These are phyloP conservation scores for Anthracocystis setariae DNA, from an alignment of 1,284 basidiomycete genomes.

Conservation along the genomic window DNA sequence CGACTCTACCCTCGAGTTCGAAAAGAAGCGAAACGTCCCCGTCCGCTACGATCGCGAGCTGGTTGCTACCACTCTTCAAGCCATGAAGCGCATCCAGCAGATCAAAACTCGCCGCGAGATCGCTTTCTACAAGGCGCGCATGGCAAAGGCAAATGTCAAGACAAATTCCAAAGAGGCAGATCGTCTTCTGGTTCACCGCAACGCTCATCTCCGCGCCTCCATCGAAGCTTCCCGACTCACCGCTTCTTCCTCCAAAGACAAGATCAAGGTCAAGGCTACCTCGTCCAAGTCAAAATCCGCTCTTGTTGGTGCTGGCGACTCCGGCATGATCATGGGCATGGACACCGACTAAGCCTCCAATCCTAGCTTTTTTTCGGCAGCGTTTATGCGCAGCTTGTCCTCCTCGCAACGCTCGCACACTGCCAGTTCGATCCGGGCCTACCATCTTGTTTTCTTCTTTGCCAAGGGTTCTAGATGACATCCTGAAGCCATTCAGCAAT, in stretches of 20 bases:
- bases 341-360: constrained; percentile 40
- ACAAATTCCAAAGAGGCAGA: constrained; percentile 57
- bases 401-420: too few species aligned
- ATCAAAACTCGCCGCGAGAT: constrained; percentile 90
- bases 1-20: constrained; percentile 98
- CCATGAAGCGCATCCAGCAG: constrained; percentile 94
- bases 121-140: constrained; percentile 78
- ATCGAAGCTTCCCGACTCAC: constrained; percentile 40
- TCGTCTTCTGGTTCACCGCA: constrained; percentile 60
- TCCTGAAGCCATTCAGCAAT: too few species aligned
- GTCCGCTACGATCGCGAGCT: constrained; percentile 97
- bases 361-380: neutral
- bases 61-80: constrained; percentile 91
- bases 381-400: neutral
- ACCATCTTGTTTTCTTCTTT: too few species aligned
- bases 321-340: constrained; percentile 58
- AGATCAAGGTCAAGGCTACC: constrained; percentile 54
- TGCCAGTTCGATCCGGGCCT: too few species aligned
- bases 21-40: constrained; percentile 97
- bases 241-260: constrained; percentile 40
- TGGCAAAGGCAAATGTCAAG: constrained; percentile 63
- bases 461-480: too few species aligned
- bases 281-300: constrained; percentile 52
- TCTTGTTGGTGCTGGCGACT: constrained; percentile 47
- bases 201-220: constrained; percentile 59